phyloP scores from a whole-genome alignment of 2,329 filamentous ascomycete genomes.

The Epichloe baconii region DNA sequence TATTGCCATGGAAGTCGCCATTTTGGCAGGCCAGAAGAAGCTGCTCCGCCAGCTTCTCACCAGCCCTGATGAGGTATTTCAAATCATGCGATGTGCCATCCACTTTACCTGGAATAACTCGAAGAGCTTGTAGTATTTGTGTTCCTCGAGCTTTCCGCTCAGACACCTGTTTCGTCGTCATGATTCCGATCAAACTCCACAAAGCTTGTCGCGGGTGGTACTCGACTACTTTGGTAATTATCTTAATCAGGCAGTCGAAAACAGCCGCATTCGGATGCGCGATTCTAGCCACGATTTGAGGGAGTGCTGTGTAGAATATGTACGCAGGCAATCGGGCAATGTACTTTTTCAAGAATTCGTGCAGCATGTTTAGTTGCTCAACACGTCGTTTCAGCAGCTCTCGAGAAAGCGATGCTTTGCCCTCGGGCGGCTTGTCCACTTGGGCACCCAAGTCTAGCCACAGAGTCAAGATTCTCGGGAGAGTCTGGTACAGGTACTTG shows the following conservation, averaged over 20 bases:
- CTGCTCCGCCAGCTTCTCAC: conserved; percentile 73
- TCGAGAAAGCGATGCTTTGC: conserved; percentile 37
- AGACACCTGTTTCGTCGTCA: conserved; percentile 59
- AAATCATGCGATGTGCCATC: conserved; percentile 46
- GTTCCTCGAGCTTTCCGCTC: conserved; percentile 48
- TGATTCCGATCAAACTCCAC: conserved; percentile 81
- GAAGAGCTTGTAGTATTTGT: conserved; percentile 37
- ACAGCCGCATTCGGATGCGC: conserved; percentile 71
- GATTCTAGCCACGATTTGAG: conserved; percentile 93
- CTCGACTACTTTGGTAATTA: conserved; percentile 76
- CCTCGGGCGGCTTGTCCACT: conserved; percentile 48
- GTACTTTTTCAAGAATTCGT: conserved; percentile 69
- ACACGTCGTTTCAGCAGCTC: conserved; percentile 44
- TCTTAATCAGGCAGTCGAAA: conserved; percentile 61
- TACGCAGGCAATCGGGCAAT: conserved; percentile 58
- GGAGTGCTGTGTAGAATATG: conserved; percentile 69
- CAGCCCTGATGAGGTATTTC: conserved; percentile 57
- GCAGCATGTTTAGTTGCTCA: conserved; percentile 54
- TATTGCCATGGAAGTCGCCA: conserved; percentile 57
- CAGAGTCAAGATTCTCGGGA: conserved; percentile 81
- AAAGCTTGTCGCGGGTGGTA: conserved; percentile 82
- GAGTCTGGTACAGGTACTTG: conserved; percentile 90
- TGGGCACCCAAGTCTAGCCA: conserved; percentile 87
- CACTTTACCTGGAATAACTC: conserved; percentile 34
- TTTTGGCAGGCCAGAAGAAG: conserved; percentile 70